phyloP scores from a whole-genome alignment of 495 filamentous ascomycete species.

The Xylaria palmicola region DNA sequence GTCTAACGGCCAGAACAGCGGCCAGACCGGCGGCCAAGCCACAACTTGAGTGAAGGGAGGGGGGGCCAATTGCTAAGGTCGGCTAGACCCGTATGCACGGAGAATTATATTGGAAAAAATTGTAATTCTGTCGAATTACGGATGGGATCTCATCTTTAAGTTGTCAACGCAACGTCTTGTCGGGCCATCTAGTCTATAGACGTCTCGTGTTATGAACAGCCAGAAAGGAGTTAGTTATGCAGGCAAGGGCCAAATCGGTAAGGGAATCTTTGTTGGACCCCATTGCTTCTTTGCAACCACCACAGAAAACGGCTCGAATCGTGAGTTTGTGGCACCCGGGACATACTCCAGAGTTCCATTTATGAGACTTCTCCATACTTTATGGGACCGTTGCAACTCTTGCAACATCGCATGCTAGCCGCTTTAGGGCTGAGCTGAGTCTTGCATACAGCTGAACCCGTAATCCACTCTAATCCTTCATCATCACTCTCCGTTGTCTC shows the following conservation, averaged over 20 bases:
- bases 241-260: too few species aligned
- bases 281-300: too few species aligned
- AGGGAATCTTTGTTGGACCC: too few species aligned
- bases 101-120: neutral
- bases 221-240: too few species aligned
- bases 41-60: neutral
- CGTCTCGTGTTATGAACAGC: too few species aligned
- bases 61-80: neutral
- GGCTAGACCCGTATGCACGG: neutral
- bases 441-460: neutral
- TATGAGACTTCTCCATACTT: neutral
- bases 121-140: too few species aligned
- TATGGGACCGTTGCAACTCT: too few species aligned
- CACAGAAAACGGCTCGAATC: too few species aligned
- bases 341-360: neutral
- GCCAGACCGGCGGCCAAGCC: neutral
- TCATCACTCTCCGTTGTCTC: neutral
- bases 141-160: too few species aligned
- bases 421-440: neutral
- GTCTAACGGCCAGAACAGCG: neutral
- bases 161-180: too few species aligned
- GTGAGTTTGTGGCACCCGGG: neutral
- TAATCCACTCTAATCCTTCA: neutral
- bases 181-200: too few species aligned
- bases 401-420: neutral